Evolutionary conservation across 78 protist species (phyloP).

Genomic region (Capsaspora owczarzaki): DNA sequence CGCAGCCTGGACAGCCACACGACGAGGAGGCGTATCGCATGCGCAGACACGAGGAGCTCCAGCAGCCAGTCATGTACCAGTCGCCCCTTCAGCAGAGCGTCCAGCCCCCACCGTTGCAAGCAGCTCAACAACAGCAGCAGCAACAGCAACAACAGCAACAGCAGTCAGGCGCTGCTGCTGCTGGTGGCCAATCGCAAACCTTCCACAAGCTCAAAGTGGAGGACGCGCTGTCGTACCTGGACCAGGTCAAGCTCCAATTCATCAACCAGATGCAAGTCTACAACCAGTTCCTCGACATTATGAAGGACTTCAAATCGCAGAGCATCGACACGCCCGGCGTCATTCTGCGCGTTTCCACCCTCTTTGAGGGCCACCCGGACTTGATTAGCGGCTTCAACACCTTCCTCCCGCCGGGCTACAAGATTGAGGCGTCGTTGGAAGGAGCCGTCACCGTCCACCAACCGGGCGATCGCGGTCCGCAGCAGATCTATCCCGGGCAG

Average conservation of each 20-base stretch:
- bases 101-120: too few species aligned
- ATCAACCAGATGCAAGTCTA: conserved; percentile 66
- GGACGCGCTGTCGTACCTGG: conserved; percentile 72
- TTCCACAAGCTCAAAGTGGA: conserved; percentile 56
- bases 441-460: neutral
- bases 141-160: too few species aligned
- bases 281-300: conserved; percentile 84
- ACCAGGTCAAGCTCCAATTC: conserved; percentile 80
- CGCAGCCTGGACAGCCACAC: too few species aligned
- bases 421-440: conserved; percentile 46
- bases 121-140: too few species aligned
- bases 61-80: too few species aligned
- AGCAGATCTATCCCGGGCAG: neutral
- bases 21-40: too few species aligned
- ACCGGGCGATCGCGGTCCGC: neutral
- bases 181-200: too few species aligned
- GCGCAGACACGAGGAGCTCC: too few species aligned
- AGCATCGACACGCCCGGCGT: conserved; percentile 86
- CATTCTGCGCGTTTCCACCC: conserved; percentile 64
- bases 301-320: conserved; percentile 88
- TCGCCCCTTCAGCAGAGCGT: too few species aligned
- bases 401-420: conserved; percentile 82
- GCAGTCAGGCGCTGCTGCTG: too few species aligned
- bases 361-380: conserved; percentile 73
- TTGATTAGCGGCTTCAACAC: conserved; percentile 86